Conservation (phyloP, 495 filamentous ascomycete genomes). For the Podospora bellae-mahoneyi region DNA sequence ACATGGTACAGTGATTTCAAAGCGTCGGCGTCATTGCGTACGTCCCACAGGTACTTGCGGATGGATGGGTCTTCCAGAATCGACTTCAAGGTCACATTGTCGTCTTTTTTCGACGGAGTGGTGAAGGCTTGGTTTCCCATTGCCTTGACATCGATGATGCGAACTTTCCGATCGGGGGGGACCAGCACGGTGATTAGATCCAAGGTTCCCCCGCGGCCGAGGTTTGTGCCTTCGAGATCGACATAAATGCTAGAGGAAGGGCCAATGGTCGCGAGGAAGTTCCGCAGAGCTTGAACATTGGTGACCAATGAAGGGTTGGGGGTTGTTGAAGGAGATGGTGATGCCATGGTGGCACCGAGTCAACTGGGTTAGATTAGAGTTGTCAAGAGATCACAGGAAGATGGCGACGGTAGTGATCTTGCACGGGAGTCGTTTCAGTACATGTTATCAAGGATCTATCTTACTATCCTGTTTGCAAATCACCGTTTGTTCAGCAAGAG, state of each 20-base stretch:
- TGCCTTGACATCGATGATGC: neutral
- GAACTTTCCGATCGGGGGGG: neutral
- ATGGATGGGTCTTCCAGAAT: slow-evolving; percentile 45
- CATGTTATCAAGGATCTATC: no score
- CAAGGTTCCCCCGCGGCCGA: neutral
- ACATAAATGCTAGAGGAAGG: neutral
- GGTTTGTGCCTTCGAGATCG: slow-evolving; percentile 7
- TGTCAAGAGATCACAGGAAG: no score
- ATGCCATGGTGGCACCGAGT: neutral
- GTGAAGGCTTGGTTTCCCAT: slow-evolving; percentile 1
- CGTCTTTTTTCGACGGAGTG: neutral
- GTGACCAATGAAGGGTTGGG: neutral
- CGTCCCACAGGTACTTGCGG: slow-evolving; percentile 51
- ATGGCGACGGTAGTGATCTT: no score
- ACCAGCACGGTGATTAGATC: slow-evolving; percentile 1
- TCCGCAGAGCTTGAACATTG: neutral
- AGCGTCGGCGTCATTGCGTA: slow-evolving; percentile 54
- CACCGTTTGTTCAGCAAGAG: neutral
- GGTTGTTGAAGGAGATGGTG: neutral
- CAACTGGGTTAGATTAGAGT: no score
- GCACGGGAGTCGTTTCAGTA: no score
- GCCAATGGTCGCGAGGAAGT: neutral
- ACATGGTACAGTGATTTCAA: slow-evolving; percentile 45
- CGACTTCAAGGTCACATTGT: neutral
- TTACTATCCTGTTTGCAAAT: neutral